Percentiles rank a stretch among this genome's conserved stretches.
phyloP scores from a whole-genome alignment of 2,329 filamentous ascomycete species.

The Sporothrix globosa region DNA sequence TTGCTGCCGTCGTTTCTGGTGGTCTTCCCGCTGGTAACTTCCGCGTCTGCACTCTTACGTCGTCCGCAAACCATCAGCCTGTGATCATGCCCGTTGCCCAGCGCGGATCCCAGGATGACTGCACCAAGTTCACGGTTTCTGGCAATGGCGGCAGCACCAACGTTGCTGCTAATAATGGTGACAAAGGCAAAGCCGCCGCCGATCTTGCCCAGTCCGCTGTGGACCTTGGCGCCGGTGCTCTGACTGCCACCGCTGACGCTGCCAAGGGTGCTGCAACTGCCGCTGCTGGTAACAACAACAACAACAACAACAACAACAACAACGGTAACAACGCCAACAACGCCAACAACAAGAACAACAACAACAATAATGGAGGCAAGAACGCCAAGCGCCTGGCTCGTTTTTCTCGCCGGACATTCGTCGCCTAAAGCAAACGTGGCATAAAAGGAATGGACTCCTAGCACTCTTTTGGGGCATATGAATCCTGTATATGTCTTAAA shows the following conservation, averaged over 20 bases:
- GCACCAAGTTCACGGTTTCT: slow-evolving; percentile 48
- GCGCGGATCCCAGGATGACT: slow-evolving; percentile 52
- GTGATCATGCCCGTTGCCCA: slow-evolving; percentile 51
- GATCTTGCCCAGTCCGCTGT: slow-evolving; percentile 38
- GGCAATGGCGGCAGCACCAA: slow-evolving; percentile 39
- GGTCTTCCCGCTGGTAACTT: slow-evolving; percentile 50
- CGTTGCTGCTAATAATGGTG: slow-evolving; percentile 40
- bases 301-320: slow-evolving; percentile 27
- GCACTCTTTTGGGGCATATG: background rate
- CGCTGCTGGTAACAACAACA: slow-evolving; percentile 34
- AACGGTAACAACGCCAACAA: slow-evolving; percentile 28
- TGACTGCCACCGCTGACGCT: slow-evolving; percentile 33
- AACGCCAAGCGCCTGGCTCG: slow-evolving; percentile 35
- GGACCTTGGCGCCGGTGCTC: slow-evolving; percentile 37
- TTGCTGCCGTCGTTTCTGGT: slow-evolving; percentile 44
- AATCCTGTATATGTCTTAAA: background rate
- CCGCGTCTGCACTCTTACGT: slow-evolving; percentile 50
- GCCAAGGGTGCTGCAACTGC: slow-evolving; percentile 32
- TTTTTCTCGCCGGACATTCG: slow-evolving; percentile 36
- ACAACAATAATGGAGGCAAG: slow-evolving; percentile 31
- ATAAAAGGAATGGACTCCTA: background rate
- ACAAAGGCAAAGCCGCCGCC: slow-evolving; percentile 38
- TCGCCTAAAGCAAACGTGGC: slow-evolving; percentile 33
- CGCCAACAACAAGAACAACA: slow-evolving; percentile 31
- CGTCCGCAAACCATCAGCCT: slow-evolving; percentile 50